Conservation (phyloP, 2,329 filamentous ascomycete species). For the Berkeleyomyces basicola region DNA sequence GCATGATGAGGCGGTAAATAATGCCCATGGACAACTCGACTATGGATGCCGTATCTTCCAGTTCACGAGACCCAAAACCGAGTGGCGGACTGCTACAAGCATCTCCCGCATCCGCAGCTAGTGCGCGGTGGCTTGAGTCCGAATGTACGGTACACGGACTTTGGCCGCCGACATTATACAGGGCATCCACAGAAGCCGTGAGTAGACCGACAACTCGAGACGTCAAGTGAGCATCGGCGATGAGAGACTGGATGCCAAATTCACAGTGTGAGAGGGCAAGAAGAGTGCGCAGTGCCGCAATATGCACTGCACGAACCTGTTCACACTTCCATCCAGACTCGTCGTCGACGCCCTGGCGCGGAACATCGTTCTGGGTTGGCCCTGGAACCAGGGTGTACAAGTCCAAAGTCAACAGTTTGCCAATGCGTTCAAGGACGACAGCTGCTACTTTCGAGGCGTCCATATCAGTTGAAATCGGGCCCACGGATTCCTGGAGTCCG, state of each 20-base stretch:
- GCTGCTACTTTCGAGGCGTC: conserved; percentile 28
- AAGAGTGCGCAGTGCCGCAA: conserved; percentile 34
- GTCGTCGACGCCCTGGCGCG: conserved; percentile 16
- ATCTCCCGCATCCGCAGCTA: not conserved
- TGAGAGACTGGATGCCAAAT: conserved; percentile 49
- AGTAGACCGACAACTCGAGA: conserved; percentile 56
- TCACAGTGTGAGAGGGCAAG: conserved; percentile 44
- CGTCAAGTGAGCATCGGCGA: conserved; percentile 49
- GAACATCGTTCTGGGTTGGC: conserved; percentile 31
- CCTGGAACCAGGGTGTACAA: conserved; percentile 14
- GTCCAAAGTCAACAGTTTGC: conserved; percentile 36
- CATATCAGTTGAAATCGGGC: conserved; percentile 38
- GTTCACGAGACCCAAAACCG: not conserved
- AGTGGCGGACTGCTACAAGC: conserved; percentile 24
- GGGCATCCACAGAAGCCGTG: conserved; percentile 49
- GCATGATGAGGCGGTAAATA: not conserved
- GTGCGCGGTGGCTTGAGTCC: not conserved
- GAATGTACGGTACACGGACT: not conserved
- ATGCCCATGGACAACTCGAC: conserved; percentile 17
- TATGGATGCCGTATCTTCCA: not conserved
- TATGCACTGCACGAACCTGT: conserved; percentile 28
- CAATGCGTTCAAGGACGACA: conserved; percentile 44
- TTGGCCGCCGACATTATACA: conserved; percentile 36
- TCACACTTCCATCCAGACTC: conserved; percentile 15
- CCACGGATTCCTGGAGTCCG: conserved; percentile 44